A percentile compares a stretch with the other conserved stretches of the same genome.
Evolutionary conservation across 176 grass and related monocot genomes (phyloP).

Genomic region (Triticum turgidum): DNA sequence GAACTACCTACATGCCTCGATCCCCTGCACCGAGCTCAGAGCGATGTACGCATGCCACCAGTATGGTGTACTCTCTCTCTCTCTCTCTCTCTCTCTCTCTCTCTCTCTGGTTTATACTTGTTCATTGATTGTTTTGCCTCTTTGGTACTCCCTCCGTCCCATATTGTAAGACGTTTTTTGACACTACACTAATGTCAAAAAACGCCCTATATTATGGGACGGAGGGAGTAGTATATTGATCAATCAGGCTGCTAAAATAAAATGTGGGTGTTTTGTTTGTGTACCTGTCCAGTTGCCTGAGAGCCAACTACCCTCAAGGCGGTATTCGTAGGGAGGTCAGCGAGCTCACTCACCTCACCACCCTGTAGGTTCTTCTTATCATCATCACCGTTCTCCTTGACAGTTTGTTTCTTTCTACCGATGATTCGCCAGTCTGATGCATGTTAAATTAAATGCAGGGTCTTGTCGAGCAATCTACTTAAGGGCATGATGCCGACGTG

Average conservation of each 20-base stretch:
- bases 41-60: conserved; percentile 43
- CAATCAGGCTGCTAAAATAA: background rate
- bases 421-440: background rate
- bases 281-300: conserved; percentile 57
- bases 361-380: conserved; percentile 55
- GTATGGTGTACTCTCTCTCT: no score
- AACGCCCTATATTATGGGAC: no score
- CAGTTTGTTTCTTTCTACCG: background rate
- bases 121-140: background rate
- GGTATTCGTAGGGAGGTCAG: conserved; percentile 79
- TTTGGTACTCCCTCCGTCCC: background rate
- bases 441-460: conserved; percentile 38
- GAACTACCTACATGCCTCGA: no score
- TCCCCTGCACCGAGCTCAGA: conserved; percentile 62
- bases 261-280: background rate
- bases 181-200: no score
- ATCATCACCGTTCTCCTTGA: background rate
- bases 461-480: conserved; percentile 84
- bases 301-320: conserved; percentile 95
- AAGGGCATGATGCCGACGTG: conserved; percentile 60
- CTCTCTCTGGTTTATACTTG: no score
- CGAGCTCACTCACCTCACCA: conserved; percentile 67
- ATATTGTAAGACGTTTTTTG: no score
- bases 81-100: no score
- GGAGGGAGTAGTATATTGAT: background rate